Conservation (phyloP, 2,329 filamentous ascomycete species). For the Periglandula ipomoeae region DNA sequence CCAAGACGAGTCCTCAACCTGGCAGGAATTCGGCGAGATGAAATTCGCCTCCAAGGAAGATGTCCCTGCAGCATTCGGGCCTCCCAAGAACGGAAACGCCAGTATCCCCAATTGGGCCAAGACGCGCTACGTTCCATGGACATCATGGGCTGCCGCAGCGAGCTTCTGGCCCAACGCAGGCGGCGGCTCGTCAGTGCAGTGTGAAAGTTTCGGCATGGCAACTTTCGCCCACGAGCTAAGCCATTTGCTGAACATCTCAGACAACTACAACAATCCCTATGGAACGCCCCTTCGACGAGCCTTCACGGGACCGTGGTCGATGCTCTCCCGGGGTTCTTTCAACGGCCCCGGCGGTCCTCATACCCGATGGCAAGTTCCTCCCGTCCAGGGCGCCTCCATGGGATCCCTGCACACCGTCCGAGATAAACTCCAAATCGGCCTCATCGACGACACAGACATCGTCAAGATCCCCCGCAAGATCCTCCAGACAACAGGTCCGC, state of each 20-base stretch:
- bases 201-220: slow-evolving; percentile 42
- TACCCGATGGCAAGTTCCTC: too few species aligned
- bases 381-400: too few species aligned
- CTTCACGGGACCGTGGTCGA: too few species aligned
- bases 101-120: slow-evolving; percentile 33
- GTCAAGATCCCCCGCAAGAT: too few species aligned
- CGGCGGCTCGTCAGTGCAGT: slow-evolving; percentile 42
- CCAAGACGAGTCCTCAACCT: slow-evolving; percentile 45
- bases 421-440: too few species aligned
- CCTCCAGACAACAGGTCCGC: too few species aligned
- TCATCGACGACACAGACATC: too few species aligned
- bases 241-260: slow-evolving; percentile 41
- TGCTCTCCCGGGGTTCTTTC: too few species aligned
- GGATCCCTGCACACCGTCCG: too few species aligned
- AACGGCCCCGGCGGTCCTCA: too few species aligned
- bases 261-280: slow-evolving; percentile 49
- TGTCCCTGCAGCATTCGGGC: slow-evolving; percentile 39
- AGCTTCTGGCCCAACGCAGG: slow-evolving; percentile 46
- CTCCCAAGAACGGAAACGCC: slow-evolving; percentile 25
- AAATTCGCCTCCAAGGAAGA: slow-evolving; percentile 37
- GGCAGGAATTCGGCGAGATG: slow-evolving; percentile 50
- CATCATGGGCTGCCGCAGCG: slow-evolving; percentile 41
- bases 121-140: slow-evolving; percentile 45
- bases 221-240: slow-evolving; percentile 45
- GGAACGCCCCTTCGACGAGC: slow-evolving; percentile 34